These are phyloP conservation scores for Capillidium heterosporum DNA, from an alignment of 371 early-diverging fungal species.

Conservation along the genomic window DNA sequence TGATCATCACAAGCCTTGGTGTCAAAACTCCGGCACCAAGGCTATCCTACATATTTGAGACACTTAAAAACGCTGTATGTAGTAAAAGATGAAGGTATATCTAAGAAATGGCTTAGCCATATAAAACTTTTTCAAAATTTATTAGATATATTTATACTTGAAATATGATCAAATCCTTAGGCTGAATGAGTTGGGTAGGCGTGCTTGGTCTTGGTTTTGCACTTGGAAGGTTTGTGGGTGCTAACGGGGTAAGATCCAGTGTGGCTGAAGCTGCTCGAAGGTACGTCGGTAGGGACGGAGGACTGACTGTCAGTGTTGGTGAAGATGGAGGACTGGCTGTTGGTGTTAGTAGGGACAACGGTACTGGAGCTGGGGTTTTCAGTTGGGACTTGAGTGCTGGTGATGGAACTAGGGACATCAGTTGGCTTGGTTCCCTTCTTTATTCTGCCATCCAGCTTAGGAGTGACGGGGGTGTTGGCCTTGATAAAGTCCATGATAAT, in stretches of 20 bases:
- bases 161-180: too few relatives aligned
- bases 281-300: not conserved
- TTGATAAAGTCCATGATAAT: conserved; percentile 16
- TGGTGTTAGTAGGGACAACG: not conserved
- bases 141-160: too few relatives aligned
- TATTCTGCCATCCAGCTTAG: conserved; percentile 18
- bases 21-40: too few relatives aligned
- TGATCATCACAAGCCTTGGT: too few relatives aligned
- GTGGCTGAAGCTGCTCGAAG: not conserved
- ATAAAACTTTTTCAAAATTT: too few relatives aligned
- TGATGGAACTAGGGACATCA: not conserved
- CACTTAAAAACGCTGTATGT: too few relatives aligned
- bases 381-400: not conserved
- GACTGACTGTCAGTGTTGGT: not conserved
- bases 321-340: not conserved
- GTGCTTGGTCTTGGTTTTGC: too few relatives aligned
- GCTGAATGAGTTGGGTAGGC: too few relatives aligned
- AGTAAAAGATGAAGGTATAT: too few relatives aligned
- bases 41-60: too few relatives aligned
- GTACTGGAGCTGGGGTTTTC: not conserved
- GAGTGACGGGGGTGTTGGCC: conserved; percentile 7
- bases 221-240: too few relatives aligned
- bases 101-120: too few relatives aligned
- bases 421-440: conserved; percentile 7
- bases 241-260: not conserved